Conservation (phyloP, 305 asterid species). For the Rubia tinctorum region DNA sequence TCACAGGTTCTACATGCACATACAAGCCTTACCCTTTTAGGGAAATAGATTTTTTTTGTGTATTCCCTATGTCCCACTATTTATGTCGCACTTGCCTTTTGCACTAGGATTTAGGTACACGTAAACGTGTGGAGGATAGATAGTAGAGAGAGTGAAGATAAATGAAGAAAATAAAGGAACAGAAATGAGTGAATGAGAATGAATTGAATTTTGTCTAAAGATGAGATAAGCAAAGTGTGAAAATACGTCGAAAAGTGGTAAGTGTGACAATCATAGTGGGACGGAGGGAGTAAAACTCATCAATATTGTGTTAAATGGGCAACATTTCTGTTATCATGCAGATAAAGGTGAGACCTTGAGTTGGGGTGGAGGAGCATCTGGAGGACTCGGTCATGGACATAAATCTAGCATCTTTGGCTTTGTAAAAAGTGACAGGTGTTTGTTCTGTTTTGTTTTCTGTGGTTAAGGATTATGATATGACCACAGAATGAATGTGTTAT, state of each 20-base stretch:
- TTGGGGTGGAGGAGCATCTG: constrained; percentile 97
- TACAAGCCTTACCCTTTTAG: neutral
- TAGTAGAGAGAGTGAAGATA: neutral
- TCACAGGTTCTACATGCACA: constrained; percentile 52
- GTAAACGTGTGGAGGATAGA: neutral
- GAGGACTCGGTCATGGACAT: constrained; percentile 97
- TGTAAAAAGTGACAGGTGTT: constrained; percentile 66
- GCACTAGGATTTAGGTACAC: neutral
- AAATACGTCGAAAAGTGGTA: neutral
- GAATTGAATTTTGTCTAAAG: neutral
- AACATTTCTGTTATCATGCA: constrained; percentile 27
- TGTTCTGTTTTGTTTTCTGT: constrained; percentile 23
- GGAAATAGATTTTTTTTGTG: neutral
- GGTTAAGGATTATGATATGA: constrained; percentile 14
- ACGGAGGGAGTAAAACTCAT: neutral
- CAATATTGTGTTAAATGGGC: constrained; percentile 10
- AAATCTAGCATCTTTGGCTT: constrained; percentile 72
- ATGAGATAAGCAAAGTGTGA: neutral
- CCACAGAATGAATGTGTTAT: constrained; percentile 7
- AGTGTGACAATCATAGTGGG: neutral
- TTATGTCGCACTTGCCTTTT: neutral
- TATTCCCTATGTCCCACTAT: neutral
- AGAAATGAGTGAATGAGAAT: neutral
- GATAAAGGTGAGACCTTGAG: constrained; percentile 90
- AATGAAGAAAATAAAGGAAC: neutral